Base-by-base conservation (phyloP, 106 monocot species). In the Narthecium ossifragum region DNA sequence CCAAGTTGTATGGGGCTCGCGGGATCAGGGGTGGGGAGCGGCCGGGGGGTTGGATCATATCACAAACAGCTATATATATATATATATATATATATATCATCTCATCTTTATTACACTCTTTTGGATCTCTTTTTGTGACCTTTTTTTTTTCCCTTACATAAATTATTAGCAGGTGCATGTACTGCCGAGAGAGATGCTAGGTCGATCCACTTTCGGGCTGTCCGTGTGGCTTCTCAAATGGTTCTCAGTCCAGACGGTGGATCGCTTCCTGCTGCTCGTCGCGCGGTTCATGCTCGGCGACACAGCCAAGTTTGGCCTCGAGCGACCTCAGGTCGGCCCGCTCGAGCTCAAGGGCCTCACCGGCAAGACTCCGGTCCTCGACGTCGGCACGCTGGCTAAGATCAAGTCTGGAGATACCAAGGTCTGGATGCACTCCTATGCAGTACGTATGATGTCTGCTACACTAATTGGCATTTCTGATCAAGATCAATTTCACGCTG, bases 341-440 rank as follows among this genome's bases (percentile, higher is more conserved):
- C 61, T 89, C 45, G 75, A 80, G 61, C 74, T 80, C 61, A 89
- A 89, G 65, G 41, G 73, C 18, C 8, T 72, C 37, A 62, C 84
- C 4, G 88, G 88, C 21, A 89, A 89, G 73, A 89, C 88, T 4
- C 88, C 88, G 0, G 80, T 89, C 24, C 78, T 89, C 26, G 88
- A 89, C 30, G 78, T 89, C 40, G 88, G 88, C n/a, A 84, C 88
- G 9, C 68, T 89, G 8, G 70, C 70, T 31, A 84, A 69, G 75
- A 89, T 89, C 63, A 80, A 73, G 62, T 84, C 83, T n/a, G 83
- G 78, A 28, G 45, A 77, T 65, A 62, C 73, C 55, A 69, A 82
- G 82, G 82, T 82, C 10, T 37, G 51, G n/a, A 37, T 17, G 6
- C 11, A 5, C 36, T 37, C 11, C 11, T 37, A 11, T 6, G 5